Evolutionary conservation across 2,329 filamentous ascomycete species (phyloP).

Genomic region (Thielaviopsis populi): DNA sequence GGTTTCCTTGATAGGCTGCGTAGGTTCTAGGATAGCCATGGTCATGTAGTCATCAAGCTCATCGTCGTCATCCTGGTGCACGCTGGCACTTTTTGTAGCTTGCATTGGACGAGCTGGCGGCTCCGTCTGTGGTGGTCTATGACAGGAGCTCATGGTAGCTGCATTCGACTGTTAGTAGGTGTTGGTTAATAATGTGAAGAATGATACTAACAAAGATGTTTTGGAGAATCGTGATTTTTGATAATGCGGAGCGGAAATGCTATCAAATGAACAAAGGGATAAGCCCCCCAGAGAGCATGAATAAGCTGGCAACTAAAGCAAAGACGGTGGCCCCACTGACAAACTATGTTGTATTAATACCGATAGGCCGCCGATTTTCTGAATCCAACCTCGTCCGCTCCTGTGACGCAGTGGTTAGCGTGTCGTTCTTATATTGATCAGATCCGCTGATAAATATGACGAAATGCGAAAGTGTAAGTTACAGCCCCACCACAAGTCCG

Average conservation of each 20-base stretch:
- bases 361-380: slow-evolving; percentile 7
- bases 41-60: slow-evolving; percentile 95
- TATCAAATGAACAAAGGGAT: background rate
- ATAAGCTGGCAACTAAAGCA: too few relatives aligned
- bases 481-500: background rate
- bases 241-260: slow-evolving; percentile 9
- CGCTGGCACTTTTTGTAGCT: slow-evolving; percentile 16
- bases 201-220: background rate
- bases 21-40: slow-evolving; percentile 64
- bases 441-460: slow-evolving; percentile 18
- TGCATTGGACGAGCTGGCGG: background rate
- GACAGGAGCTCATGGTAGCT: background rate
- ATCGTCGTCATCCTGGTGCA: slow-evolving; percentile 32
- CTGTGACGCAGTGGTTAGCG: slow-evolving; percentile 20
- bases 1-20: slow-evolving; percentile 37
- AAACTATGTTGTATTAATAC: slow-evolving; percentile 3
- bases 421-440: slow-evolving; percentile 19
- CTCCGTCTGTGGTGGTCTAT: background rate
- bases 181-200: background rate
- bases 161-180: background rate
- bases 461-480: slow-evolving; percentile 19
- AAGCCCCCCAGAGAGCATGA: background rate
- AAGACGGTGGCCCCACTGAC: background rate
- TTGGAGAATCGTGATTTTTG: slow-evolving; percentile 4
- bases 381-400: slow-evolving; percentile 16